Evolutionary conservation across 139 green algal genomes (phyloP).

Genomic region (Micromonas pusilla): DNA sequence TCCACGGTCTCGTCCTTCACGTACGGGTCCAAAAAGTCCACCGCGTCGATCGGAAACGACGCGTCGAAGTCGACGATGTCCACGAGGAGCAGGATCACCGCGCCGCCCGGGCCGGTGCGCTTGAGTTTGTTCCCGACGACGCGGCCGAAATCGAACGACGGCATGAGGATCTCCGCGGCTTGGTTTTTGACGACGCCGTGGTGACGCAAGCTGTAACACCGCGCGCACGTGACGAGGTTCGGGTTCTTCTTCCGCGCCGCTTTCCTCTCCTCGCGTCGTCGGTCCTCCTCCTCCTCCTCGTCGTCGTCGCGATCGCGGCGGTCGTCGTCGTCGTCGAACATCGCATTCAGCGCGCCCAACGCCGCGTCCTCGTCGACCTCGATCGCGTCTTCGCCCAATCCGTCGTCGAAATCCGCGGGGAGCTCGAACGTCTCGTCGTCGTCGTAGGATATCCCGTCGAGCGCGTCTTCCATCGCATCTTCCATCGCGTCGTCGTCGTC

Average conservation of each 20-base stretch:
- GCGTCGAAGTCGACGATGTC: conserved; percentile 91
- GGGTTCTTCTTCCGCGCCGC: conserved; percentile 28
- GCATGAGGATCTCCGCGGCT: conserved; percentile 42
- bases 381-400: neutral
- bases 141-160: conserved; percentile 42
- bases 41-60: conserved; percentile 68
- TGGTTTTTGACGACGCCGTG: conserved; percentile 69
- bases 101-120: conserved; percentile 9
- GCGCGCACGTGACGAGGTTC: conserved; percentile 67
- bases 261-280: neutral
- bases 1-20: conserved; percentile 15
- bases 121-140: conserved; percentile 28
- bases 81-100: conserved; percentile 82
- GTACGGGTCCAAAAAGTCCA: conserved; percentile 33
- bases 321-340: conserved; percentile 4
- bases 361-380: neutral
- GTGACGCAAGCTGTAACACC: conserved; percentile 80
- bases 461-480: neutral
- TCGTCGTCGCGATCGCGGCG: neutral
- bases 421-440: neutral
- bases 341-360: neutral
- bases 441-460: neutral
- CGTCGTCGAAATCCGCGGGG: neutral
- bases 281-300: conserved; percentile 20
- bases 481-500: neutral